Conservation (phyloP, 2,329 filamentous ascomycete genomes). For the Curvularia hawaiiensis region DNA sequence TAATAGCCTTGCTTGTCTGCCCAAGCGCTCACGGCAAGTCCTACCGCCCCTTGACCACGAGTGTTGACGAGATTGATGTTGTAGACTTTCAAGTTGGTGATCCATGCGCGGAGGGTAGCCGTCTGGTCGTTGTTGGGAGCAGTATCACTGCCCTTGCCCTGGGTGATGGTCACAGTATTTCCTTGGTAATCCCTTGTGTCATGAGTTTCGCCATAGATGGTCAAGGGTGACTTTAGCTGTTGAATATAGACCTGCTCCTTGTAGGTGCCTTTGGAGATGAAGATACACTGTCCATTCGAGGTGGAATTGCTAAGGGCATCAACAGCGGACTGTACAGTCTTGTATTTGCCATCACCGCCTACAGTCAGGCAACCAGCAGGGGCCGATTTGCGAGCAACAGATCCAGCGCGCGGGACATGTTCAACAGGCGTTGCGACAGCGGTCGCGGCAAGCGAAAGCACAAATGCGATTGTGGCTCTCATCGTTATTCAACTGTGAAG, state of each 20-base stretch:
- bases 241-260: slow-evolving; percentile 64
- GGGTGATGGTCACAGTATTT: slow-evolving; percentile 64
- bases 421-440: slow-evolving; percentile 29
- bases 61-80: slow-evolving; percentile 62
- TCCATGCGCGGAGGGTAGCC: slow-evolving; percentile 55
- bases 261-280: slow-evolving; percentile 66
- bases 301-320: slow-evolving; percentile 61
- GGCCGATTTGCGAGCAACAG: slow-evolving; percentile 46
- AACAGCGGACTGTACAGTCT: slow-evolving; percentile 62
- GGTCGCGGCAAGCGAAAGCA: slow-evolving; percentile 28
- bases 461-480: slow-evolving; percentile 23
- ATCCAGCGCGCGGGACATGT: slow-evolving; percentile 30
- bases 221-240: slow-evolving; percentile 55
- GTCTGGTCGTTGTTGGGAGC: slow-evolving; percentile 60
- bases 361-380: slow-evolving; percentile 60
- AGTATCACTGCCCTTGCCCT: slow-evolving; percentile 54
- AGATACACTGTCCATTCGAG: slow-evolving; percentile 62
- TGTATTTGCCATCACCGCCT: slow-evolving; percentile 50
- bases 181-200: slow-evolving; percentile 54
- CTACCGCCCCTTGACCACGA: slow-evolving; percentile 56
- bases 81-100: slow-evolving; percentile 63
- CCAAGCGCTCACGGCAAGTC: slow-evolving; percentile 60
- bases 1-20: slow-evolving; percentile 62
- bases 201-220: slow-evolving; percentile 65
- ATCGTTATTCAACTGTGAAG: slow-evolving; percentile 16